Base-by-base conservation (phyloP, 139 green algal genomes). In the Coccomyxa sp. region DNA sequence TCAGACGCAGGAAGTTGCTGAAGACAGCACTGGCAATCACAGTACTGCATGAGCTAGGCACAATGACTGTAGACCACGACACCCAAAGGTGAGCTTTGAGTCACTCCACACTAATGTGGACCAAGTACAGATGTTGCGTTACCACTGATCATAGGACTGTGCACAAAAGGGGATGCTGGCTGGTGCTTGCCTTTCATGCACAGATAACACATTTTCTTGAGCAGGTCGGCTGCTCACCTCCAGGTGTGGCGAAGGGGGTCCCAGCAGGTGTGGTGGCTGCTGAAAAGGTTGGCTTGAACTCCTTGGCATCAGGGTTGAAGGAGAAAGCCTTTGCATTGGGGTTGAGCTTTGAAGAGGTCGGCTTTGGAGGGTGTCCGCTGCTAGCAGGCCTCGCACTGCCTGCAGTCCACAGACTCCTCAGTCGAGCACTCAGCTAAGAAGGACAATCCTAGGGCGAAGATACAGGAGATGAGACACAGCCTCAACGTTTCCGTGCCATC, bases 261-360 rank as follows among this genome's bases (percentile, higher is more conserved):
- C 31, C 39, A n/a, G 79, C 39, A 31, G 76, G n/a, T 39, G 79
- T 58, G 9, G 71, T 74, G 33, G 18, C 50, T 3, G 50, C 50
- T 22, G 50, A 64, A 22, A 76, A 54, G 31, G 70, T 76, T 41
- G 73, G 73, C 70, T 76, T 82, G 64, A 90, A 90, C 68, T 82
- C 84, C 39, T 83, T 90, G 22, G 86, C 86, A 38, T 83, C 83
- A 40, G 81, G 71, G 78, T 90, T 90, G 82, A 90, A 84, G 31
- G 55, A 76, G 84, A 90, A 90, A 9, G 75, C 68, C 82, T 90
- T 90, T 70, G 85, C 85, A 77, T 78, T 74, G 68, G 86, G 85
- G 76, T 90, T 90, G 29, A 90, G 79, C 31, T 44, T 69, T 22
- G 68, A 74, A 4, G 58, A 1, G 24, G 70, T 7, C 44, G 36